Evolutionary conservation across 306 rosid species (phyloP).

Genomic region (Ormosia semicastrata): DNA sequence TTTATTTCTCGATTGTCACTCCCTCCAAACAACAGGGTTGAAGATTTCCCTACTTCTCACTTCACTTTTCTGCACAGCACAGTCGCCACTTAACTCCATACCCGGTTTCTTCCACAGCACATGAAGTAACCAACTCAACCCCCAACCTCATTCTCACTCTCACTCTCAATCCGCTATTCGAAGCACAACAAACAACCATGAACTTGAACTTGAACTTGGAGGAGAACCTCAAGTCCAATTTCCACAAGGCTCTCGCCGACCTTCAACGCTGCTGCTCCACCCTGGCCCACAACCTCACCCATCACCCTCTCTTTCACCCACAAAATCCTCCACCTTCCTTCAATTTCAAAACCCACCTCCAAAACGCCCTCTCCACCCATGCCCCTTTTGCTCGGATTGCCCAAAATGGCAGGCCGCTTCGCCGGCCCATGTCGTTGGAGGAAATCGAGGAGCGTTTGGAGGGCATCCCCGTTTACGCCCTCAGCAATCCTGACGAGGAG

Average conservation of each 20-base stretch:
- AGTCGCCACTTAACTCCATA: no score
- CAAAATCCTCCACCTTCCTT: background rate
- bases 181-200: background rate
- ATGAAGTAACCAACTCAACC: no score
- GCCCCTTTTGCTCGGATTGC: constrained; percentile 65
- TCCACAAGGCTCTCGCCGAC: constrained; percentile 28
- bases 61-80: no score
- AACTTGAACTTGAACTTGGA: constrained; percentile 17
- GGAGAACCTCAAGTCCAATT: background rate
- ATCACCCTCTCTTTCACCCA: background rate
- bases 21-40: no score
- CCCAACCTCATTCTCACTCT: no score
- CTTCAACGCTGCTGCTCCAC: background rate
- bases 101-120: no score
- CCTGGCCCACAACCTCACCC: constrained; percentile 11
- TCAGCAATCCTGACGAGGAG: constrained; percentile 76
- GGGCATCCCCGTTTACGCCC: constrained; percentile 92
- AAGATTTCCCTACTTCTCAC: no score
- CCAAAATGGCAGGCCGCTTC: background rate
- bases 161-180: no score
- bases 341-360: background rate
- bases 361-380: background rate
- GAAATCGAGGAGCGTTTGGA: constrained; percentile 78
- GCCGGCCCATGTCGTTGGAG: constrained; percentile 49
- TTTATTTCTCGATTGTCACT: no score